Base-by-base conservation (phyloP, 2,329 filamentous ascomycete genomes). In the Venturiaceae sp. region DNA sequence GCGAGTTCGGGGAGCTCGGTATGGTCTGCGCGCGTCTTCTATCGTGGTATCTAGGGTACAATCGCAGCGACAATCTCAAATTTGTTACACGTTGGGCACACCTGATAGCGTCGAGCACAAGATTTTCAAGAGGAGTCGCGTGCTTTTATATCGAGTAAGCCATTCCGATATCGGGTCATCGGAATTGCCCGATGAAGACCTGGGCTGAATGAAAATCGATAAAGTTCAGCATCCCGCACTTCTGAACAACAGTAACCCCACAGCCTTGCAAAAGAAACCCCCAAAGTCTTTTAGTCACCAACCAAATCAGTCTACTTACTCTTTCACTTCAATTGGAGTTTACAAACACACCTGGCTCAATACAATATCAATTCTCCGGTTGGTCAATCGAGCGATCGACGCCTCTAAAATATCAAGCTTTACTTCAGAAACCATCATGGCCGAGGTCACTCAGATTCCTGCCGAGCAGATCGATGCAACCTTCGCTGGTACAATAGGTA, bases 381-480 rank as follows among this genome's bases (percentile, higher is more conserved):
- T n/a, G n/a, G n/a, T n/a, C n/a, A n/a, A n/a, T n/a, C n/a, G n/a
- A n/a, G n/a, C n/a, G n/a, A n/a, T n/a, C n/a, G n/a, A n/a, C n/a
- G n/a, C n/a, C n/a, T n/a, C n/a, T n/a, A n/a, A n/a, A n/a, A n/a
- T n/a, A n/a, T n/a, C n/a, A n/a, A n/a, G n/a, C n/a, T n/a, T n/a
- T n/a, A n/a, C n/a, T n/a, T n/a, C 14, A 30, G 3, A 30, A n/a
- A 47, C 9, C 44, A 50, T n/a, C 44, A 50, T 50, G 44, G 5
- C 23, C 19, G 44, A n/a, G n/a, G 44, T 50, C 44, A 50, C 23
- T 4, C 44, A 50, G 30, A 50, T 57, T 4, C 70, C 77, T 26
- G 68, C 74, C 32, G 71, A 76, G 23, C 63, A 79, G 50, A 83
- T 83, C 61, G 79, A 83, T 67, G 63, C 71, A 4, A 77, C 77